These are phyloP conservation scores for Aspergillus pseudotamarii DNA, from an alignment of 2,329 filamentous ascomycete species.

Conservation along the genomic window DNA sequence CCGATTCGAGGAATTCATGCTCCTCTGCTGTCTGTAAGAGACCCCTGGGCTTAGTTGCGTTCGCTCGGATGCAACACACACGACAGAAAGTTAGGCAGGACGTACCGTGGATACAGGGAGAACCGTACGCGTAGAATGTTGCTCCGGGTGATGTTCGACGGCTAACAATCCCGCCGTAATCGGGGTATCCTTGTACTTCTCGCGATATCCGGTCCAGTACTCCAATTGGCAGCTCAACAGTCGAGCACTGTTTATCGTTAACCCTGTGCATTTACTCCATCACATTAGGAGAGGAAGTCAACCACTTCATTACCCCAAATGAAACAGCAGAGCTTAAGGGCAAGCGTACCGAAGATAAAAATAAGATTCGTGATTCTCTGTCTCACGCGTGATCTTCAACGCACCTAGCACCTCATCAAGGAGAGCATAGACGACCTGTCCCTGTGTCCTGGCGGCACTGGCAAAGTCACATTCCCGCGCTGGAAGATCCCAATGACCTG, in stretches of 20 bases:
- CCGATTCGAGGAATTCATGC: constrained; percentile 13
- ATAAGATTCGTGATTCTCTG: constrained; percentile 1
- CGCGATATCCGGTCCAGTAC: constrained; percentile 30
- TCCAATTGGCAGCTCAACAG: constrained; percentile 20
- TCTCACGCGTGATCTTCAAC: constrained; percentile 19
- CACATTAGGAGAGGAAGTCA: neutral
- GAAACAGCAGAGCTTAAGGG: neutral
- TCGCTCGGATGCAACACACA: neutral
- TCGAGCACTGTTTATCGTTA: constrained; percentile 19
- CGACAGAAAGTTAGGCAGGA: neutral
- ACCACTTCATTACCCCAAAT: too few relatives aligned
- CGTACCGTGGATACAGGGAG: constrained; percentile 28
- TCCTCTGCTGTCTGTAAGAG: constrained; percentile 20
- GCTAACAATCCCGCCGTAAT: constrained; percentile 22
- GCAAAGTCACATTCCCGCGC: constrained; percentile 8
- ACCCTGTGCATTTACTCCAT: neutral
- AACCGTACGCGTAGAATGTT: constrained; percentile 8
- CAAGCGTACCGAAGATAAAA: constrained; percentile 25
- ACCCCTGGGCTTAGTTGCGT: neutral
- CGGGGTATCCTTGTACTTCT: constrained; percentile 27
- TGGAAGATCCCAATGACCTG: neutral
- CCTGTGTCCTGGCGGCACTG: constrained; percentile 19
- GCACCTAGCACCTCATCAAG: constrained; percentile 25
- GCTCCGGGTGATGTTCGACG: constrained; percentile 20
- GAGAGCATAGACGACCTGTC: constrained; percentile 28